Conservation (phyloP, 176 grass and related monocot genomes). For the Aegilops speltoides region DNA sequence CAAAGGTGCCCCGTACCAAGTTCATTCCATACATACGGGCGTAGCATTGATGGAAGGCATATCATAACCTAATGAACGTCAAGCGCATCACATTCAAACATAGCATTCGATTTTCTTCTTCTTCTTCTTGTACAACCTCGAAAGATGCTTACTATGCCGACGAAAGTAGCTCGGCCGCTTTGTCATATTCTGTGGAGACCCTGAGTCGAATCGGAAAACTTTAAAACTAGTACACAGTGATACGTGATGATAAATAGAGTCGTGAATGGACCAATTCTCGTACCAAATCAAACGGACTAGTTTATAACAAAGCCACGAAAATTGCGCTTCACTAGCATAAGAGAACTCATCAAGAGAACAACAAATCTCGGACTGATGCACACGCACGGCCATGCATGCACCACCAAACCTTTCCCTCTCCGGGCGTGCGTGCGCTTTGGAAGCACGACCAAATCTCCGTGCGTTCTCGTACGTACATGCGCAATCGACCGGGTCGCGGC, state of each 20-base stretch:
- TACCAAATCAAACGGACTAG: neutral
- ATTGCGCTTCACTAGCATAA: neutral
- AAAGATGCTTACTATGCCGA: neutral
- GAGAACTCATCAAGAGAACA: neutral
- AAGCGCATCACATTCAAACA: neutral
- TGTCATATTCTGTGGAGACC: neutral
- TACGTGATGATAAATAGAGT: neutral
- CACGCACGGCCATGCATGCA: neutral
- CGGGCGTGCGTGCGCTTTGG: neutral
- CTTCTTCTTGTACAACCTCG: neutral
- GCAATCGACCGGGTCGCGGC: neutral
- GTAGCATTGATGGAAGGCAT: too few relatives aligned
- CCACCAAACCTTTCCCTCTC: neutral
- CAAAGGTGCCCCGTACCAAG: too few relatives aligned
- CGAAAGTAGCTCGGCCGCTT: neutral
- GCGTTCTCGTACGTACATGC: neutral
- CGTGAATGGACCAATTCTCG: neutral
- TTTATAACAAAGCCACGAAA: neutral
- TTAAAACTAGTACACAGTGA: neutral
- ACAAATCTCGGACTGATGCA: neutral
- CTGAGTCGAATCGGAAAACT: neutral
- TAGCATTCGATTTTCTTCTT: neutral
- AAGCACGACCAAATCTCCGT: neutral
- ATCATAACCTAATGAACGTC: neutral
- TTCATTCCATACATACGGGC: too few relatives aligned